Base-by-base conservation (phyloP, 1,139 yeast species). In the Yamadazyma dendronema region DNA sequence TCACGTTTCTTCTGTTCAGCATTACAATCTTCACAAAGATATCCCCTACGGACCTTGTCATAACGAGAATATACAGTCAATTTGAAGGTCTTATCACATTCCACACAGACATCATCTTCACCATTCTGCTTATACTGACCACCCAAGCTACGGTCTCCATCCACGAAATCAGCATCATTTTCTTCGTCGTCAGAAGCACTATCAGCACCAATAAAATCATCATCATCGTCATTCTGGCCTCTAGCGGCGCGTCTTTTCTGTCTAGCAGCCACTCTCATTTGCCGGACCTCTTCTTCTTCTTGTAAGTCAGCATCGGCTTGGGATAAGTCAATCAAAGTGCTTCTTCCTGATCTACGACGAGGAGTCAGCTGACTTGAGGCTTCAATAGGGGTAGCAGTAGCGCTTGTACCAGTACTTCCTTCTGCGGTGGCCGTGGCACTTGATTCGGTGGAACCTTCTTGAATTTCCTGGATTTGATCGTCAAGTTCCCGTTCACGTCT, bases 21-120 rank as follows among this genome's bases (percentile, higher is more conserved):
- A 21, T 81, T 75, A 58, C 96, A 87, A 2, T 69, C 67, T 19
- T 77, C 77, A 60, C 96, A 87, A 17, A 85, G 61, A 50, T 80
- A 79, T 0, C 86, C 86, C 35, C 67, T 59, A 38, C 73, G 73
- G 27, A 65, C 74, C 12, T 60, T 57, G 17, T 70, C 59, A 37
- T 65, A 72, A 32, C 83, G 67, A 1, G 94, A 80, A 56, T 81
- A 83, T 2, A 84, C 89, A 2, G 83, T 69, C 17, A 87, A 66
- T 10, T 65, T 63, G 53, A 87, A 86, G 23, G 60, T 53, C 21
- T 65, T 59, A 12, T 73, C 75, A 57, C 95, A 85, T 31, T 72
- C 77, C 10, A 74, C 74, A 57, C 95, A 85, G 2, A 54, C 53
- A 36, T 72, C 78, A 19, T 61, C 62, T 28, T 75, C 78, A 4